phyloP scores from a whole-genome alignment of 1,284 basidiomycete species.

The Cryptococcus sp. region DNA sequence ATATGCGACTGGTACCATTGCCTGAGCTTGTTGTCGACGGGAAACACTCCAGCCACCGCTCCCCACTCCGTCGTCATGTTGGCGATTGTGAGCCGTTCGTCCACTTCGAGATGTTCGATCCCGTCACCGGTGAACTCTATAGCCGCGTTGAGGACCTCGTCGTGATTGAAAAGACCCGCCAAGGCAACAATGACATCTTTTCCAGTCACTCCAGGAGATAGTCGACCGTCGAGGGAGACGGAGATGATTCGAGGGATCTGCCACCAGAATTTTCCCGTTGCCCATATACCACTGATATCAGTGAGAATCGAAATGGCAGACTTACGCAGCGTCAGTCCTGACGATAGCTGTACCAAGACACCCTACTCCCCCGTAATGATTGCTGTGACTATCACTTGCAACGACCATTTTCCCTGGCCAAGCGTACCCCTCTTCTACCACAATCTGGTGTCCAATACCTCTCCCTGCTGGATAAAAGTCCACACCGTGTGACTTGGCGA shows the following conservation, averaged over 20 bases:
- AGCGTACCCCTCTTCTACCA: conserved; percentile 93
- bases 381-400: conserved; percentile 94
- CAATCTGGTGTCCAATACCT: conserved; percentile 95
- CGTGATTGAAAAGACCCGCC: conserved; percentile 93
- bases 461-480: conserved; percentile 98
- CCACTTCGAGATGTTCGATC: conserved; percentile 70
- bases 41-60: conserved; percentile 91
- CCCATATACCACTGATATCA: conserved; percentile 84
- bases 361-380: conserved; percentile 93
- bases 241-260: conserved; percentile 96
- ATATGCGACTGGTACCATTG: conserved; percentile 70
- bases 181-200: conserved; percentile 98
- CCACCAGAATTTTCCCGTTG: conserved; percentile 99
- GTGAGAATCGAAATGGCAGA: too few species aligned
- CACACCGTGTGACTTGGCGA: conserved; percentile 76
- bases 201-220: conserved; percentile 86
- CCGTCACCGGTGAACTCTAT: conserved; percentile 97
- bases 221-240: conserved; percentile 78
- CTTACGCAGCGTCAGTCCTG: conserved; percentile 55
- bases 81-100: conserved; percentile 90
- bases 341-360: conserved; percentile 97
- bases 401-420: conserved; percentile 90
- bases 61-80: conserved; percentile 99
- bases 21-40: conserved; percentile 75
- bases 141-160: conserved; percentile 96